Evolutionary conservation across 352 stramenopile genomes (phyloP), one percentile per base, ranked within the genome.

Genomic region (Pythium brachiatum): DNA sequence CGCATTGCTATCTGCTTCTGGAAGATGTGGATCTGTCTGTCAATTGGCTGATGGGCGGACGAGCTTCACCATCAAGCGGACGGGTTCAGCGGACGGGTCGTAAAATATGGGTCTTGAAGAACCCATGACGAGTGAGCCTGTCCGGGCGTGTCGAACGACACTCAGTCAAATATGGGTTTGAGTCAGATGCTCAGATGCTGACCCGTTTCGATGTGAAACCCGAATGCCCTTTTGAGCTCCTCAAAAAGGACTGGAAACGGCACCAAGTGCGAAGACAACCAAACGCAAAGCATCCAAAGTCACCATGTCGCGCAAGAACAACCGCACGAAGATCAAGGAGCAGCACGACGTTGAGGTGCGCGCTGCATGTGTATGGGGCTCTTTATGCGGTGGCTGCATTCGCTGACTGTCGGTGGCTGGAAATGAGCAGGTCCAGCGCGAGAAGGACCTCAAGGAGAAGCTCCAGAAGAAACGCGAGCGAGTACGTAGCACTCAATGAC

Each of bases 281-380:
- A 12, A 38, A n/a, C 7, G 25, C 47, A 54, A 20, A 23, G 12
- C 18, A 15, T 12, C 27, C 32, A 25, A n/a, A 21, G n/a, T 32
- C 20, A 51, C 32, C 50, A 79, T 79, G 73, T 66, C 73, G 36
- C 66, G 67, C 57, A 60, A 62, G 27, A 76, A 77, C 62, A 77
- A 75, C 54, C 69, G 70, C 59, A 67, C 23, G 51, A 70, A 73
- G 57, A 66, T 74, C 48, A 76, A 80, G 63, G 53, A 58, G 27
- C 66, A 74, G 62, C 53, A 75, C 52, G 69, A 77, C 26, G 43
- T 80, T 20, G 73, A 80, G 50, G 73, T 77, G 38, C 60, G 56
- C 39, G 15, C 3, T 38, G 32, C 34, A 1, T 36, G 29, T 23
- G 16, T 41, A 7, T 27, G 11, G 11, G 16, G 15, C 23, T 39